Evolutionary conservation across 306 rosid genomes (phyloP), one percentile per base, ranked within the genome.

Genomic region (Rubus parviflorus): DNA sequence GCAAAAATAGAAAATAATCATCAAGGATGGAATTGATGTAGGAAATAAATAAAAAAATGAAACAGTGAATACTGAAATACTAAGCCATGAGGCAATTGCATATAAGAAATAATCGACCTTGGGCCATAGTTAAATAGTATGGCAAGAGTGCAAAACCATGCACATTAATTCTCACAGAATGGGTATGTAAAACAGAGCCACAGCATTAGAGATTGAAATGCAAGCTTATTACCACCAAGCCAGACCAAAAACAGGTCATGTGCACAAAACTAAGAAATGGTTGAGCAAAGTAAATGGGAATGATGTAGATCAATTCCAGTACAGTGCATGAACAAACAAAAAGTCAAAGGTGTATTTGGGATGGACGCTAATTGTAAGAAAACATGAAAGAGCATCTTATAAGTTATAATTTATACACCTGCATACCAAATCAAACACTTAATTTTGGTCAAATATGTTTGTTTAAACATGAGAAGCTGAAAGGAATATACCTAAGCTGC

Each of bases 401-500:
- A 20, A 12, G 7, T 61, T 25, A 25, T 35, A 61, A 30, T n/a
- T 61, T 57, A 42, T 22, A 48, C 6, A 40, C 68, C 54, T n/a
- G 4, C 65, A 37, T 42, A 57, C 66, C 77, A 56, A 57, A 58
- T 42, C 42, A 57, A 57, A 23, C 67, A 45, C 46, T 74, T 43
- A 8, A 54, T 40, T 16, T 38, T 14, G 22, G 54, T 23, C 23
- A 60, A 43, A 43, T 6, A 58, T 25, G 5, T 58, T 58, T 43
- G 37, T 2, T 52, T 38, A 56, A 3, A 41, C 69, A 2, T 43
- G 47, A 48, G 48, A 68, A 58, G 45, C 25, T 35, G 38, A 73
- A 1, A 30, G 69, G 45, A 79, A 48, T 57, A 73, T 84, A 84
- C 88, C 88, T 70, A 43, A 23, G 76, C 61, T 54, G 77, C 45